Percentiles rank a stretch among this genome's conserved stretches.
phyloP scores from a whole-genome alignment of 177 flowering plant species.

The Vitis hybrid region DNA sequence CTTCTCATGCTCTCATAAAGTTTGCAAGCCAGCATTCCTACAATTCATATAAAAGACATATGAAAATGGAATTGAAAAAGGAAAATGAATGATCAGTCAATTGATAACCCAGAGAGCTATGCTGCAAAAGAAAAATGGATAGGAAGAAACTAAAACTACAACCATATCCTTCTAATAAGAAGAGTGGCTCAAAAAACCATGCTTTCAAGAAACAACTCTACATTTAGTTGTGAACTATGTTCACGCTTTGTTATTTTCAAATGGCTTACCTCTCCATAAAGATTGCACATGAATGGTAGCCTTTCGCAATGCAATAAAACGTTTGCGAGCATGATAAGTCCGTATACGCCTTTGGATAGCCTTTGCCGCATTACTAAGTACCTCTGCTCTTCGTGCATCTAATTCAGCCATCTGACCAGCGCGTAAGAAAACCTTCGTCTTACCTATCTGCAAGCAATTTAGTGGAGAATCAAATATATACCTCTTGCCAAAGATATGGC shows the following conservation, averaged over 20 bases:
- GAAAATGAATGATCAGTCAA: slow-evolving; percentile 1
- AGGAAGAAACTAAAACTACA: neutral
- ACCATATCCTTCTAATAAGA: neutral
- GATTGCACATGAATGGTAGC: slow-evolving; percentile 52
- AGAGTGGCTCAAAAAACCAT: neutral
- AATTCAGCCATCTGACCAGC: slow-evolving; percentile 88
- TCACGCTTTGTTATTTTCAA: neutral
- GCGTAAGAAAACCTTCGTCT: slow-evolving; percentile 72
- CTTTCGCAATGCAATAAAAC: slow-evolving; percentile 44
- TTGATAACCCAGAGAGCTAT: neutral
- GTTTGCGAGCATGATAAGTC: slow-evolving; percentile 58
- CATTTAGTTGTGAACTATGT: neutral
- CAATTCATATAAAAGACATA: slow-evolving; percentile 10
- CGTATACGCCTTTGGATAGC: slow-evolving; percentile 50
- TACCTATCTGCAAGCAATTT: slow-evolving; percentile 53
- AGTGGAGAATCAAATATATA: neutral
- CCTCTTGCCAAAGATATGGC: neutral
- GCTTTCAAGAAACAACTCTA: neutral
- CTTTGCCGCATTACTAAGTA: slow-evolving; percentile 62
- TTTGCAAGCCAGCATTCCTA: slow-evolving; percentile 63
- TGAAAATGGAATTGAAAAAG: neutral
- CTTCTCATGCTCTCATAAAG: slow-evolving; percentile 35
- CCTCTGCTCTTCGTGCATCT: slow-evolving; percentile 69
- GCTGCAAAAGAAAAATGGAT: neutral
- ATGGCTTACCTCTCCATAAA: slow-evolving; percentile 46